Evolutionary conservation across 805 yeast species (phyloP).

Genomic region (Spathaspora hagerdaliae): DNA sequence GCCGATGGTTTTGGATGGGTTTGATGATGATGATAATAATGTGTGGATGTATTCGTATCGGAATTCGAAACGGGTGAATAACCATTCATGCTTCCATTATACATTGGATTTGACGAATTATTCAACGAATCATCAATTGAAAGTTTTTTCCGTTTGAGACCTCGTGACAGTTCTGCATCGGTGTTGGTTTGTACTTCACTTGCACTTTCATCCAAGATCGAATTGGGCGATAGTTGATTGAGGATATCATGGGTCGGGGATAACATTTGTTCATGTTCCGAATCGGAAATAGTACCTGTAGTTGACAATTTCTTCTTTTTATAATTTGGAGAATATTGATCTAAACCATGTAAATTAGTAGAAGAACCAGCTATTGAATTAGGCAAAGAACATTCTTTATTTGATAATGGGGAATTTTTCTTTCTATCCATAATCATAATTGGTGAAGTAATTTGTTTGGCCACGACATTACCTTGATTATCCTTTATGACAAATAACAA

Average conservation of each 20-base stretch:
- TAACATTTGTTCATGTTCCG: constrained; percentile 4
- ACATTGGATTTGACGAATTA: constrained; percentile 33
- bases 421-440: constrained; percentile 95
- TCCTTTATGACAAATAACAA: constrained; percentile 66
- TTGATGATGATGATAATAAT: constrained; percentile 9
- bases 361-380: constrained; percentile 17
- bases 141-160: constrained; percentile 45
- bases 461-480: constrained; percentile 57
- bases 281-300: constrained; percentile 6
- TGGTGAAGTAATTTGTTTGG: constrained; percentile 64
- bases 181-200: constrained; percentile 47
- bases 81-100: constrained; percentile 34
- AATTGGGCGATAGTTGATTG: constrained; percentile 56
- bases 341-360: constrained; percentile 14
- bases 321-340: neutral
- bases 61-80: constrained; percentile 45
- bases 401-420: constrained; percentile 35
- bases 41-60: constrained; percentile 35
- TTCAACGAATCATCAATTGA: constrained; percentile 43
- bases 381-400: constrained; percentile 12
- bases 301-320: constrained; percentile 4
- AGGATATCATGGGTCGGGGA: constrained; percentile 7
- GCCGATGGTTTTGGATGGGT: neutral
- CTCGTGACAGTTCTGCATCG: constrained; percentile 32
- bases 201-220: constrained; percentile 52